Evolutionary conservation across 2,329 filamentous ascomycete species (phyloP), one percentile per base, ranked within the genome.

Genomic region (Mycogone perniciosa): DNA sequence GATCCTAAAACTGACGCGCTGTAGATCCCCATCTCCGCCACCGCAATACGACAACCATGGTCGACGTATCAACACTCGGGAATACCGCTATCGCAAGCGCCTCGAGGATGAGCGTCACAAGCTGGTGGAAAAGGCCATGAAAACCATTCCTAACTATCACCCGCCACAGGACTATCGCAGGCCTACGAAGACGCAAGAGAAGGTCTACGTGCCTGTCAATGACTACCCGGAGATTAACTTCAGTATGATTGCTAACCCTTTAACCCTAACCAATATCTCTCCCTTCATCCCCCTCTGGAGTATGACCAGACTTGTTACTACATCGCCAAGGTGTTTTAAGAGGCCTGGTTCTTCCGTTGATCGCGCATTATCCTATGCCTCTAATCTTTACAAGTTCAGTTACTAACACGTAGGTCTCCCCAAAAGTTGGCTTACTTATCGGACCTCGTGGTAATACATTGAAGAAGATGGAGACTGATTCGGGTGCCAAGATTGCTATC

Each of bases 181-280:
- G 65, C 93, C 93, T 56, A 97, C 92, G 71, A 99, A 99, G 87
- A 99, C 93, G 69, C 93, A 99, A 76, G 93, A 99, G 81, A 99
- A 99, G 81, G 95, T 99, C 87, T 99, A 99, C 71, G 93, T 99
- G 72, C 93, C 93, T 71, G 93, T 99, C 77, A 99, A 99, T 83
- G 93, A 99, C 75, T 99, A 99, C 73, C 93, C 93, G 80, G 93
- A 99, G 75, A 97, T 99, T 85, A 99, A 99, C 86, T 99, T 99
- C 89, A 99, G 93, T 99, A 96, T 92, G 92, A 92, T 93, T 91
- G 86, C 91, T 96, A 96, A 96, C 89, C 90, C 89, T 90, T 59
- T 85, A 86, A 88, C 84, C 77, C 84, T 87, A 85, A 87, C 75
- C 72, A 76, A 69, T 74, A 61, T 67, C 64, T 59, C 59, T 63